phyloP scores from a whole-genome alignment of 148 eudicot genomes.

The Diospyros kaki region DNA sequence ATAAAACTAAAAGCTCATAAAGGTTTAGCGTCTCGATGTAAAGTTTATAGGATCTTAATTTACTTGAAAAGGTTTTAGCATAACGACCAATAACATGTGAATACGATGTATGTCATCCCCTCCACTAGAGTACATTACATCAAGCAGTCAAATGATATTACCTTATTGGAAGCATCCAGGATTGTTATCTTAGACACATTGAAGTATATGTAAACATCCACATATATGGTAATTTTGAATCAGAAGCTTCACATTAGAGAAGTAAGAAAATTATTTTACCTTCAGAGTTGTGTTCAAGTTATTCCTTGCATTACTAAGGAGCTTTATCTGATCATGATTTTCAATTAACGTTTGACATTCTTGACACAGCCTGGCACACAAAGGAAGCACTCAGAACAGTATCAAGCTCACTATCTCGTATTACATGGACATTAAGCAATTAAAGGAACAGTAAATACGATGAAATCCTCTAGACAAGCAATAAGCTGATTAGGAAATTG shows the following conservation, averaged over 20 bases:
- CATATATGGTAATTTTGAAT: not conserved
- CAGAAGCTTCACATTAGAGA: not conserved
- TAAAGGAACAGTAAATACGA: not conserved
- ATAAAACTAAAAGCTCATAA: not conserved
- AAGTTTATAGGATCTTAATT: conserved; percentile 1
- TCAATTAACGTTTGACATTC: conserved; percentile 98
- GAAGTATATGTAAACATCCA: not conserved
- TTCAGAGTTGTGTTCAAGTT: conserved; percentile 93
- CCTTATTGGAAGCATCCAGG: not conserved
- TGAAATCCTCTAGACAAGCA: conserved; percentile 2
- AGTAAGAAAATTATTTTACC: conserved; percentile 40
- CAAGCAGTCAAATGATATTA: not conserved
- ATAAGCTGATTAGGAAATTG: not conserved
- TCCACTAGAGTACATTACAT: not conserved
- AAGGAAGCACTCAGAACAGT: conserved; percentile 15
- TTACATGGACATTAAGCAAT: conserved; percentile 9
- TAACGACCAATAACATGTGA: not conserved
- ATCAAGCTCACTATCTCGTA: conserved; percentile 5
- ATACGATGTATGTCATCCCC: not conserved
- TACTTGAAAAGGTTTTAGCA: not conserved
- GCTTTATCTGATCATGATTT: conserved; percentile 97
- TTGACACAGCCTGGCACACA: conserved; percentile 70
- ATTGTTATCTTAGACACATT: not conserved
- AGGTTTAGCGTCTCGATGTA: not conserved
- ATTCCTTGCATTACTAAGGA: conserved; percentile 96